Evolutionary conservation across 306 rosid species (phyloP).

Genomic region (Cicer judaicum): DNA sequence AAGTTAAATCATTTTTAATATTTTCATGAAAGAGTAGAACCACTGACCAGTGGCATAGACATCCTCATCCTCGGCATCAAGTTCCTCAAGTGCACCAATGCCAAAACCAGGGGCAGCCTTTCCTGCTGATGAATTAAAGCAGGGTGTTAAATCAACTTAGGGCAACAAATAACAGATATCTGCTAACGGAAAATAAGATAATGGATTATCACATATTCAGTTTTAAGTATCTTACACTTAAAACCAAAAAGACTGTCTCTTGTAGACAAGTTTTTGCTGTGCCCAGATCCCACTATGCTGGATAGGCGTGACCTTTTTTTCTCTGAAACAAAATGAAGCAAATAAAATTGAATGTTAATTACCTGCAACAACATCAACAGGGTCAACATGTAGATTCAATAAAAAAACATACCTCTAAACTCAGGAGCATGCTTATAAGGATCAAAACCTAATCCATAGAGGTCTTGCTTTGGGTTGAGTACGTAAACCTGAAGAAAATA

Average conservation of each 20-base stretch:
- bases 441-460: constrained; percentile 95
- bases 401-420: constrained; percentile 76
- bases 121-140: constrained; percentile 74
- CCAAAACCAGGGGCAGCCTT: constrained; percentile 97
- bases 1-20: constrained; percentile 12
- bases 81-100: constrained; percentile 98
- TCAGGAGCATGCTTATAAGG: constrained; percentile 98
- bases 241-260: constrained; percentile 76
- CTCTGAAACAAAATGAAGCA: constrained; percentile 52
- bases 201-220: constrained; percentile 35
- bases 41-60: constrained; percentile 81
- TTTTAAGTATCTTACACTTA: constrained; percentile 70
- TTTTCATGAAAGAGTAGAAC: constrained; percentile 39
- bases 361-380: constrained; percentile 35
- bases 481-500: constrained; percentile 67
- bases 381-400: constrained; percentile 14
- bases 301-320: constrained; percentile 69
- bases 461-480: constrained; percentile 85
- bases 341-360: constrained; percentile 23
- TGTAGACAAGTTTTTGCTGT: constrained; percentile 52
- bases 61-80: constrained; percentile 93
- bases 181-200: constrained; percentile 37
- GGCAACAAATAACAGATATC: constrained; percentile 35
- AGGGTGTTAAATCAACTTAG: constrained; percentile 37
- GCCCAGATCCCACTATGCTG: constrained; percentile 55